These are phyloP conservation scores for Antitrichia curtipendula DNA, from an alignment of 225 moss, liverwort and hornwort genomes.

Conservation along the genomic window DNA sequence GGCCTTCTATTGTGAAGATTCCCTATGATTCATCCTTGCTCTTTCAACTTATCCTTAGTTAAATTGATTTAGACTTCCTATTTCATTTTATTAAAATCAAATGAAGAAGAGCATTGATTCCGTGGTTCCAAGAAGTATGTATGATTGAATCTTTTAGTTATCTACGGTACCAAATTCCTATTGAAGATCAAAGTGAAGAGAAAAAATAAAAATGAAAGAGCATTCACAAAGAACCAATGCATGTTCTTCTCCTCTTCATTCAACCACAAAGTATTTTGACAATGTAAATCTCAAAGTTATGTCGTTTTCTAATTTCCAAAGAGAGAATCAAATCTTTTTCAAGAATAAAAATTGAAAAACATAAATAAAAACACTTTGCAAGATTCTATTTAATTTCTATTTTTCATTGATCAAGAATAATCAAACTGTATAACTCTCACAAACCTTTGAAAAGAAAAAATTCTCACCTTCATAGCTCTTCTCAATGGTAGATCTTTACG, in stretches of 20 bases:
- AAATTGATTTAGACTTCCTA: not conserved
- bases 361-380: not conserved
- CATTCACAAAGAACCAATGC: accelerated
- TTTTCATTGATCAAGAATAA: too few relatives aligned
- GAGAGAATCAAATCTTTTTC: accelerated
- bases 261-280: not conserved
- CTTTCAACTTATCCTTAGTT: not conserved
- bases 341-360: not conserved
- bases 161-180: not conserved
- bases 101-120: not conserved
- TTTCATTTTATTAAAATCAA: not conserved
- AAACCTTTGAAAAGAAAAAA: not conserved
- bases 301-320: accelerated
- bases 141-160: not conserved
- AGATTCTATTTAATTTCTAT: not conserved
- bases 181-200: accelerated
- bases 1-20: not conserved
- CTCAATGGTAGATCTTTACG: too few relatives aligned
- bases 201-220: accelerated
- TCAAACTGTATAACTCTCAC: too few relatives aligned
- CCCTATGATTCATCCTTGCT: not conserved
- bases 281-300: not conserved
- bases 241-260: not conserved
- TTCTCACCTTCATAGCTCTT: not conserved
- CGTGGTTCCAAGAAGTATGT: not conserved